Evolutionary conservation across 352 stramenopile genomes (phyloP).

Genomic region (Pythium aquatile): DNA sequence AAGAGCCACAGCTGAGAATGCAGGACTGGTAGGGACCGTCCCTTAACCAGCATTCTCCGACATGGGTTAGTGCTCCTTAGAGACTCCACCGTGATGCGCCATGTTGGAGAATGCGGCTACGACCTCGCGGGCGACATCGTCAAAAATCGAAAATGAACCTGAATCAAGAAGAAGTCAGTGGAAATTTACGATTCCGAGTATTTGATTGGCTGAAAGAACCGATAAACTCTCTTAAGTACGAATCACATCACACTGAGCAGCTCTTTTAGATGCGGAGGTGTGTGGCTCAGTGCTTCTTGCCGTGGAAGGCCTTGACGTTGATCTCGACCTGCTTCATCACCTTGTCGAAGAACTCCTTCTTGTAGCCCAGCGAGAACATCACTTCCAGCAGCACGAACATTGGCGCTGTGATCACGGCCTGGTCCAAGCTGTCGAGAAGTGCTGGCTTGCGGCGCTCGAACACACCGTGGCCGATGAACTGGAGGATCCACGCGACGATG

Average conservation of each 20-base stretch:
- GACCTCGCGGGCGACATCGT: no score
- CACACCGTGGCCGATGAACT: constrained; percentile 59
- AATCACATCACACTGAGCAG: no score
- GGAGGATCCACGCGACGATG: constrained; percentile 46
- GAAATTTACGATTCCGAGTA: no score
- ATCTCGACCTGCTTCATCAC: constrained; percentile 42
- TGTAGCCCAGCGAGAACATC: constrained; percentile 50
- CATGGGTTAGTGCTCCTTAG: background rate
- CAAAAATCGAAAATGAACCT: no score
- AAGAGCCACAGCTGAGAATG: constrained; percentile 1
- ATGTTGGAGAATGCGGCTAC: no score
- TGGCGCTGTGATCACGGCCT: constrained; percentile 46
- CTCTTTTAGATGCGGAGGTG: no score
- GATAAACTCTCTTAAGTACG: no score
- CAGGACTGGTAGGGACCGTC: background rate
- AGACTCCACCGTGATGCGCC: no score
- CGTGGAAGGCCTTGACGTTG: constrained; percentile 41
- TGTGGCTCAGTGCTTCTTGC: constrained; percentile 13
- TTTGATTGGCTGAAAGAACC: no score
- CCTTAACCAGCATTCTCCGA: background rate
- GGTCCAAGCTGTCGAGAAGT: constrained; percentile 58
- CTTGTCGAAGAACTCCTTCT: constrained; percentile 33
- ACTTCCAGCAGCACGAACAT: constrained; percentile 64
- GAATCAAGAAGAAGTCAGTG: no score
- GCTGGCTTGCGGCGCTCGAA: constrained; percentile 57